Percentiles rank a stretch among this genome's conserved stretches.
phyloP scores from a whole-genome alignment of 2,329 filamentous ascomycete genomes.

The Capronia coronata region DNA sequence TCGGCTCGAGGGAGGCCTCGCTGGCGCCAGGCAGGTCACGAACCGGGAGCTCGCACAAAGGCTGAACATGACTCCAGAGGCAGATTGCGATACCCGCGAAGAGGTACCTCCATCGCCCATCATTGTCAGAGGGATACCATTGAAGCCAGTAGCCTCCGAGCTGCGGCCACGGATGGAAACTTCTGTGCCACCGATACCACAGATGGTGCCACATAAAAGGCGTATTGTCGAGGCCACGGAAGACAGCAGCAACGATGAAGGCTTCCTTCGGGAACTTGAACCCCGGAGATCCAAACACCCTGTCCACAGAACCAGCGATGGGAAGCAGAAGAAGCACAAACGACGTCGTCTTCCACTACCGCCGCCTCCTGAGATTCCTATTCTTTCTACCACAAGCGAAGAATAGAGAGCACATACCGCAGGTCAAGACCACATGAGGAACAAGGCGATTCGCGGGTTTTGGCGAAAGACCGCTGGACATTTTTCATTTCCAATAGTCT shows the following conservation, averaged over 20 bases:
- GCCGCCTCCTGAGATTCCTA: conserved; percentile 25
- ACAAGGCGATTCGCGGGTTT: neutral
- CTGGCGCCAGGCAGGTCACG: neutral
- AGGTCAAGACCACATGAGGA: neutral
- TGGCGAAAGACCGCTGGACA: neutral
- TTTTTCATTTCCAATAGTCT: neutral
- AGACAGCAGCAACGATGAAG: conserved; percentile 16
- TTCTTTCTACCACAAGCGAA: conserved; percentile 21
- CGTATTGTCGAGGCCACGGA: neutral
- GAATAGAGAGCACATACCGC: conserved; percentile 4
- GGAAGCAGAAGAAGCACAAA: neutral
- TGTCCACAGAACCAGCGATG: neutral
- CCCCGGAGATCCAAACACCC: neutral
- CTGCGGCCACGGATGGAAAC: neutral
- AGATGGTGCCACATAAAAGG: conserved; percentile 8
- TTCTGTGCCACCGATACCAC: neutral
- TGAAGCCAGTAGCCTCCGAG: neutral
- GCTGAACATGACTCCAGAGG: neutral
- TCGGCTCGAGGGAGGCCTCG: neutral
- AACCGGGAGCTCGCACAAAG: neutral
- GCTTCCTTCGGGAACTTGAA: conserved; percentile 3
- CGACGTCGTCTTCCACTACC: conserved; percentile 13
- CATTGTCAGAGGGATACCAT: neutral
- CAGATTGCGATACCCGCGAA: neutral
- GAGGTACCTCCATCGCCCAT: neutral